Conservation (phyloP, 305 asterid species). For the Fraxinus sp. region DNA sequence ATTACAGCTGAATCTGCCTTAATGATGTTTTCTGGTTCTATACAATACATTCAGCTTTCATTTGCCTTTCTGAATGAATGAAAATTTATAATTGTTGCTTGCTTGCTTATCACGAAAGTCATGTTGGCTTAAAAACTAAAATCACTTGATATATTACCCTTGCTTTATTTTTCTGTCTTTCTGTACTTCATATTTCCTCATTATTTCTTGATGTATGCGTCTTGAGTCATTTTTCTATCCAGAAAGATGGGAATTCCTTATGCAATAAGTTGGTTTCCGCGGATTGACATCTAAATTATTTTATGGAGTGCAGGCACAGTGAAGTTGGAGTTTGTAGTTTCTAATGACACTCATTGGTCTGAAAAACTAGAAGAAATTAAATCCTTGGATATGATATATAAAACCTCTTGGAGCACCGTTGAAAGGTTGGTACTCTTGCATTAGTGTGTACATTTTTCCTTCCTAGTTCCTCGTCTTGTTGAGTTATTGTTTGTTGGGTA, state of each 20-base stretch:
- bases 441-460: not conserved
- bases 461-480: not conserved
- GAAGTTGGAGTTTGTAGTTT: conserved; percentile 53
- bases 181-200: not conserved
- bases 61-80: not conserved
- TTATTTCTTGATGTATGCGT: not conserved
- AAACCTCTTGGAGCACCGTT: conserved; percentile 50
- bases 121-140: not conserved
- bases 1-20: not conserved
- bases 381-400: conserved; percentile 56
- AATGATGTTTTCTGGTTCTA: conserved; percentile 9
- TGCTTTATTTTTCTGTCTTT: not conserved
- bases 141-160: not conserved
- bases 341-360: conserved; percentile 51
- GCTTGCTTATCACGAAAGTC: conserved; percentile 6
- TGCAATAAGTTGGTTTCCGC: conserved; percentile 19
- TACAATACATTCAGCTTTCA: not conserved
- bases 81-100: conserved; percentile 10
- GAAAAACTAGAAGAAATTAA: conserved; percentile 52
- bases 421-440: conserved; percentile 37
- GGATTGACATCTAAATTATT: conserved; percentile 15
- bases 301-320: conserved; percentile 39
- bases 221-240: not conserved
- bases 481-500: conserved; percentile 7
- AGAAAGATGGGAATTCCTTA: not conserved